A percentile compares a stretch with the other conserved stretches of the same genome.
Evolutionary conservation across 2,329 filamentous ascomycete species (phyloP).

Genomic region (Talaromyces islandicus): DNA sequence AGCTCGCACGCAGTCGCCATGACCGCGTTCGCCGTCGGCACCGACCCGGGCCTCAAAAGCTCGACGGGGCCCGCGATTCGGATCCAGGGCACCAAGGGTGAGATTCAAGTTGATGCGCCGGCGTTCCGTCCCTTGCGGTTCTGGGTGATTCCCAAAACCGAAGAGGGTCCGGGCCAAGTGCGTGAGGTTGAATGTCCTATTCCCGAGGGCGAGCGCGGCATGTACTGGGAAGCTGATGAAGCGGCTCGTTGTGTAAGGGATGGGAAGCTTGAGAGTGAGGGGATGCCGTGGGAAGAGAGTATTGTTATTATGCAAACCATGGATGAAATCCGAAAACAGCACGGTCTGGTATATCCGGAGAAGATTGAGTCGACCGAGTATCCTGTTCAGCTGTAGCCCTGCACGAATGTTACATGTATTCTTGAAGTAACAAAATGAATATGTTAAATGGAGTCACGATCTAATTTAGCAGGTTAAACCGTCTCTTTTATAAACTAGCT

Average conservation of each 20-base stretch:
- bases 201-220: constrained; percentile 64
- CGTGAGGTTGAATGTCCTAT: constrained; percentile 34
- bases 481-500: constrained; percentile 1
- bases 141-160: constrained; percentile 50
- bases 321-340: constrained; percentile 62
- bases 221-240: constrained; percentile 87
- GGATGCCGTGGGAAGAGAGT: constrained; percentile 68
- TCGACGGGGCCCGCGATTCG: constrained; percentile 64
- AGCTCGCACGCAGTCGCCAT: constrained; percentile 64
- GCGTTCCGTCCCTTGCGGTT: constrained; percentile 64
- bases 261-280: constrained; percentile 67
- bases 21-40: constrained; percentile 57
- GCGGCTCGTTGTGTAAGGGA: constrained; percentile 69
- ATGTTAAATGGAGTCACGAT: not conserved
- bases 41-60: constrained; percentile 56
- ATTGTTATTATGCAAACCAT: constrained; percentile 78
- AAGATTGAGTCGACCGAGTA: constrained; percentile 59
- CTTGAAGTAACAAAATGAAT: not conserved
- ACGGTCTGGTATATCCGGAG: constrained; percentile 57
- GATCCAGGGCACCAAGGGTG: constrained; percentile 73
- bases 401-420: not conserved
- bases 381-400: constrained; percentile 37
- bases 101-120: constrained; percentile 72
- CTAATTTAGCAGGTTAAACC: not conserved
- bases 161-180: constrained; percentile 34